Evolutionary conservation across 495 filamentous ascomycete species (phyloP), one percentile per base, ranked within the genome.

Genomic region (Cairneyella variabilis): DNA sequence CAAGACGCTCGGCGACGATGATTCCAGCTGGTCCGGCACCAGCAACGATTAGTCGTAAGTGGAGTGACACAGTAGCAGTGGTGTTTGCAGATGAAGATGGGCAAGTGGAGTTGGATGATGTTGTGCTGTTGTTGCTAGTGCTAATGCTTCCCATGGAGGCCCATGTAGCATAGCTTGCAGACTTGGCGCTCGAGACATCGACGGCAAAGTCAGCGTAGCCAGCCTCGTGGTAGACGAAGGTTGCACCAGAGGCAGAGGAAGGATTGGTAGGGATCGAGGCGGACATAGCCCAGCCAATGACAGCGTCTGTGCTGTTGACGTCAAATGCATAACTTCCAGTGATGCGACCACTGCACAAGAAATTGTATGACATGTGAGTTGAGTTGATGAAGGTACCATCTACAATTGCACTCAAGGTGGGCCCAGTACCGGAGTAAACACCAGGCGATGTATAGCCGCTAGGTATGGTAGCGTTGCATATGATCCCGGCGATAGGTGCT

Each of bases 1-100:
- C 80, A 16, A 88, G 72, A 57, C 73, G 77, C 55, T 84, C 78
- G 11, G 83, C 83, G 20, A 81, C 64, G 27, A 82, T 80, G 34
- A 85, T 77, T 32, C 84, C 84, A 38, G 76, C 83, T 8, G 83
- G 78, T 40, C 84, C 84, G 47, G 68, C 78, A 20, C 83, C 84
- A 46, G 84, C 76, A 37, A 86, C 71, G 6, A 54, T 86, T 88
- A 89, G 64, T 89, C 84, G 53, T 78, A 86, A 1, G 72, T 62
- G 5, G 54, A 41, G 54, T 17, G 54, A 54, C 17, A 53, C 56
- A n/a, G 55, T 62, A 11, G 54, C 54, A 11, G 53, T 54, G 17
- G 37, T 67, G 16, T 61, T 59, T 16, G 67, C 72, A 42, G 69
- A 74, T 36, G 68, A 67, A 0, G 76, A 65, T 2, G 74, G 66